A percentile compares a stretch with the other conserved stretches of the same genome.
Conservation (phyloP, 331 rosid species). For the Telfairia occidentalis region DNA sequence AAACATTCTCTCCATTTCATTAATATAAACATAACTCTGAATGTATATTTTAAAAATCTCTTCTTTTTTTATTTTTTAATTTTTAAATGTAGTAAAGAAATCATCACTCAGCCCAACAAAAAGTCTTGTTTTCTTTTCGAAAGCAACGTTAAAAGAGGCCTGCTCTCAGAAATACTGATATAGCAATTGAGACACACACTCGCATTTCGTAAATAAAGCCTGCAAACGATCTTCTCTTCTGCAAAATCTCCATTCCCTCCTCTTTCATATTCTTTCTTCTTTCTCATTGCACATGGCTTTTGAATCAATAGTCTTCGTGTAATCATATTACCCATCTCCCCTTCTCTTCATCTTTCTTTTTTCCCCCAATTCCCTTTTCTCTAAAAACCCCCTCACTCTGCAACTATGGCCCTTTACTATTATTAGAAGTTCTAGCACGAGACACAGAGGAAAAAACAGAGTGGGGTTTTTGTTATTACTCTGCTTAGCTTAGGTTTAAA, state of each 20-base stretch:
- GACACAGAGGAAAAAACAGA: not conserved
- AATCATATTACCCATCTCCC: slow-evolving; percentile 6
- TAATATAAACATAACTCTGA: not conserved
- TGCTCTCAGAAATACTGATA: not conserved
- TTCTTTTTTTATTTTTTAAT: not conserved
- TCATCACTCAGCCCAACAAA: slow-evolving; percentile 10
- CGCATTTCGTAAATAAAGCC: not conserved
- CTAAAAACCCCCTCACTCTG: not conserved
- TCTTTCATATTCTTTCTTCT: not conserved
- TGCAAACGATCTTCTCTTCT: slow-evolving; percentile 12
- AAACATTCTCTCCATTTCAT: slow-evolving; percentile 1
- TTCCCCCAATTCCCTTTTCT: not conserved
- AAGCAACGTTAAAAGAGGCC: slow-evolving; percentile 12
- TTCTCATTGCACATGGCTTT: not conserved
- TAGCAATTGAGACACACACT: not conserved
- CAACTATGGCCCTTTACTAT: not conserved
- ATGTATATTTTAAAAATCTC: no score
- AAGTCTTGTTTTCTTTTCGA: slow-evolving; percentile 8
- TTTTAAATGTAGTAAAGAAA: not conserved
- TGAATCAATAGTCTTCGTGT: not conserved
- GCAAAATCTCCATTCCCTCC: not conserved
- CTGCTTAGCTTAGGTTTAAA: not conserved
- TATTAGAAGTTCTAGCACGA: not conserved
- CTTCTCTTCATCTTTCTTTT: not conserved
- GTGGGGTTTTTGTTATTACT: not conserved